Evolutionary conservation across 116 monocot genomes (phyloP).

Genomic region (Phalaenopsis hybrid): DNA sequence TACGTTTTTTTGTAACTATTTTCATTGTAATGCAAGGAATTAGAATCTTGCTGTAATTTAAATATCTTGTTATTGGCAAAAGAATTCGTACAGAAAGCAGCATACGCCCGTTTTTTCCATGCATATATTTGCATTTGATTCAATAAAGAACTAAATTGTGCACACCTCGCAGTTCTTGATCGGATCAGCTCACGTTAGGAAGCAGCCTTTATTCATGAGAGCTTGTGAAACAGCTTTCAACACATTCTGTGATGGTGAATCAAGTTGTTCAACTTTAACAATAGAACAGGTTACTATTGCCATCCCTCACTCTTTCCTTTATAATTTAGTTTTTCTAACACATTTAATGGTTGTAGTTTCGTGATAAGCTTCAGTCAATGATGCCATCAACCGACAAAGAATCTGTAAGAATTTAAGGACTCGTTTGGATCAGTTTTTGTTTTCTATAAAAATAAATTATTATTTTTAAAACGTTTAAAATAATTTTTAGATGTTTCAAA

Average conservation of each 20-base stretch:
- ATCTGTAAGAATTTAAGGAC: constrained; percentile 20
- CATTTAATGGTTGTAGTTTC: constrained; percentile 13
- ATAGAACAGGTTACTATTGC: constrained; percentile 15
- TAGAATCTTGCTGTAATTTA: no score
- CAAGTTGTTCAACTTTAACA: constrained; percentile 13
- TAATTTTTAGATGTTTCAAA: no score
- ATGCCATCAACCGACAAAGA: constrained; percentile 10
- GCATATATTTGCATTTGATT: no score
- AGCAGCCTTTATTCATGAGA: constrained; percentile 36
- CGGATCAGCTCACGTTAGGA: constrained; percentile 43
- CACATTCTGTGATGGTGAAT: constrained; percentile 6
- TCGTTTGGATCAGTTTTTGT: background rate
- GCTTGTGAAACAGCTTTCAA: constrained; percentile 35
- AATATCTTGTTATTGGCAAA: no score
- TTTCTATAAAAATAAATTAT: background rate
- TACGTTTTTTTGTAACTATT: no score
- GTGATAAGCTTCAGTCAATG: constrained; percentile 18
- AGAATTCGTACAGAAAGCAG: no score
- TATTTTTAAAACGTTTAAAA: no score
- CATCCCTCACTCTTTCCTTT: background rate
- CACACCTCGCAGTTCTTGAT: constrained; percentile 34
- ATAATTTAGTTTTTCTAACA: background rate
- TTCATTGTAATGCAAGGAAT: no score
- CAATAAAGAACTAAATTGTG: no score
- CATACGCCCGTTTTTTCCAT: no score